phyloP scores from a whole-genome alignment of 306 rosid genomes.

The Dicorynia guianensis region DNA sequence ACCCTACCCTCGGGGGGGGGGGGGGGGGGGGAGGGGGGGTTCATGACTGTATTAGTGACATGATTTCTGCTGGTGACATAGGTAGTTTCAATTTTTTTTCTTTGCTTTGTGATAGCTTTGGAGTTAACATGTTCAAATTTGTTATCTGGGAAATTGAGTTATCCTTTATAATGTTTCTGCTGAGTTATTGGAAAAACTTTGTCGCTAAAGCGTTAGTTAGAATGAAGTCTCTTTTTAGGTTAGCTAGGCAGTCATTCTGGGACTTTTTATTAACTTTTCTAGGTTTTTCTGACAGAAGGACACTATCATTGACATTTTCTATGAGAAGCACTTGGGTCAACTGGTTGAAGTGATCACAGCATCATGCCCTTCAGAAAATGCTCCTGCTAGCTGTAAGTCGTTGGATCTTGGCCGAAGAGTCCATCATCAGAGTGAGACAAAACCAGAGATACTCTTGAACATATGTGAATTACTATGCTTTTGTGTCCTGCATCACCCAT shows the following conservation, averaged over 20 bases:
- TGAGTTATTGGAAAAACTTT: conserved; percentile 63
- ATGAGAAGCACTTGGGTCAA: conserved; percentile 88
- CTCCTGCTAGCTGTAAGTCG: conserved; percentile 51
- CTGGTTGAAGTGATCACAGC: conserved; percentile 74
- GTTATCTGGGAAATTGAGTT: conserved; percentile 59
- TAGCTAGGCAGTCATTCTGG: conserved; percentile 30
- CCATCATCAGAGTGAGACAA: conserved; percentile 55
- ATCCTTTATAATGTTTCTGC: conserved; percentile 62
- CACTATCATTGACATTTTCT: conserved; percentile 81
- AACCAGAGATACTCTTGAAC: conserved; percentile 91
- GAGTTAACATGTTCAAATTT: conserved; percentile 46
- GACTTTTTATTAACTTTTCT: conserved; percentile 42
- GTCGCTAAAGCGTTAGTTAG: conserved; percentile 61
- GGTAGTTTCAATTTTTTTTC: background rate
- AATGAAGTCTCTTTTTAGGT: conserved; percentile 39
- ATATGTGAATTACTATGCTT: conserved; percentile 95
- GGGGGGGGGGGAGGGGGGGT: background rate
- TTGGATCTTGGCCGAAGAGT: conserved; percentile 49
- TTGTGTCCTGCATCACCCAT: conserved; percentile 95
- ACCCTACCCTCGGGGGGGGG: too few species aligned
- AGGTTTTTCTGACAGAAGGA: conserved; percentile 77
- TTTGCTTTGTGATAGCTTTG: conserved; percentile 29
- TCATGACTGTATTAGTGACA: background rate
- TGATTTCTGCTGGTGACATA: background rate
- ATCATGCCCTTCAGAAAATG: conserved; percentile 75